Evolutionary conservation across 2,329 filamentous ascomycete species (phyloP).

Genomic region (Mollisia scopiformis): DNA sequence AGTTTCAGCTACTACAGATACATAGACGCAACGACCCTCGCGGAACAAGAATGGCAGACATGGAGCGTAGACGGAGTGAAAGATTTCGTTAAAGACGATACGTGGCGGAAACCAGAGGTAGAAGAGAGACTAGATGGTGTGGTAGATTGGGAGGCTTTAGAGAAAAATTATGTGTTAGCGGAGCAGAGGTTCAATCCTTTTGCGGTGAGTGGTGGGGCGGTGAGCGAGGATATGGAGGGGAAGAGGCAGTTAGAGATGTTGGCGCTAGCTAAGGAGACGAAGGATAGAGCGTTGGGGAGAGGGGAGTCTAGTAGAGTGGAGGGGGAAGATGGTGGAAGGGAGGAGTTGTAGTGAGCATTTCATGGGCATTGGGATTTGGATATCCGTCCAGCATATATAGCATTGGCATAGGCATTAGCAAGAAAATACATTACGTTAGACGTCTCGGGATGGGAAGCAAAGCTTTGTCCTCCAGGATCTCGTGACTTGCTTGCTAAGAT

Average conservation of each 20-base stretch:
- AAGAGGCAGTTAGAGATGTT: background rate
- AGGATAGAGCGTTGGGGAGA: background rate
- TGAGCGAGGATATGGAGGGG: background rate
- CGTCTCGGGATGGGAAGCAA: no score
- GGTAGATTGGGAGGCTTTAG: slow-evolving; percentile 29
- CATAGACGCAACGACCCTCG: slow-evolving; percentile 9
- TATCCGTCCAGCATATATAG: no score
- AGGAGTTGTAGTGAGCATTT: no score
- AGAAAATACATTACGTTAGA: no score
- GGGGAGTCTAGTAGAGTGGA: background rate
- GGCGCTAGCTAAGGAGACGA: background rate
- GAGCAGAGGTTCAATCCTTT: slow-evolving; percentile 13
- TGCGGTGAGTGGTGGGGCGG: background rate
- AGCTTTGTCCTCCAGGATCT: no score
- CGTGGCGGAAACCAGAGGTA: slow-evolving; percentile 23
- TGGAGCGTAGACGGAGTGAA: slow-evolving; percentile 10
- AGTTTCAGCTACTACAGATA: slow-evolving; percentile 20
- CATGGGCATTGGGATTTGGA: no score
- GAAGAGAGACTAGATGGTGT: slow-evolving; percentile 28
- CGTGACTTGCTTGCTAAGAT: no score
- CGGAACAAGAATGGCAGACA: slow-evolving; percentile 15
- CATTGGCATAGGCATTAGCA: no score
- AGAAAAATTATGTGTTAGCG: slow-evolving; percentile 16
- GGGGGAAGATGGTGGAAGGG: background rate
- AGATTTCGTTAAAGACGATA: slow-evolving; percentile 25